Evolutionary conservation across 768 basidiomycete species (phyloP).

Genomic region (Trametes villosa): DNA sequence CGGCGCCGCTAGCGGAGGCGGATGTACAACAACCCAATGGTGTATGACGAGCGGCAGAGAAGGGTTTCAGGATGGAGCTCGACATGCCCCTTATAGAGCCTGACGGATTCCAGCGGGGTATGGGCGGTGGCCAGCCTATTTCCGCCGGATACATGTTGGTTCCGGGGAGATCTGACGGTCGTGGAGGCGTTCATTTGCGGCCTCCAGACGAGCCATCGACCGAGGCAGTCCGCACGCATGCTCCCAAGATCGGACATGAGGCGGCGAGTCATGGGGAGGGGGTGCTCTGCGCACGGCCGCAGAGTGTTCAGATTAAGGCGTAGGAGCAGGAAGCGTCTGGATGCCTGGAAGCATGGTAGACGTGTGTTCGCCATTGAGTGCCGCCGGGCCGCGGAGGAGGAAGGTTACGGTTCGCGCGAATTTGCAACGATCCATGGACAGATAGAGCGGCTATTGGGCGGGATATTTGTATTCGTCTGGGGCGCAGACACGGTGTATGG

Average conservation of each 20-base stretch:
- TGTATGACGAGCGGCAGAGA: neutral
- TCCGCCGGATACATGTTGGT: constrained; percentile 11
- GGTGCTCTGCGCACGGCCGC: constrained; percentile 1
- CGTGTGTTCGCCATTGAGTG: constrained; percentile 23
- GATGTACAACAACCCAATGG: neutral
- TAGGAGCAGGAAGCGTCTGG: constrained; percentile 17
- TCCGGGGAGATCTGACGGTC: neutral
- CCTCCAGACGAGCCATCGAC: constrained; percentile 1
- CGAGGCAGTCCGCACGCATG: neutral
- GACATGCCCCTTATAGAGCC: neutral
- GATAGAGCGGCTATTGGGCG: constrained; percentile 18
- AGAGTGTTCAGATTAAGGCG: constrained; percentile 20
- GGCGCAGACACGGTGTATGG: constrained; percentile 16
- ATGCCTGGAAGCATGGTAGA: constrained; percentile 21
- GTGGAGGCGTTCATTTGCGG: constrained; percentile 7
- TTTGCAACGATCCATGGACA: constrained; percentile 6
- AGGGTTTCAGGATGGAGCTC: constrained; percentile 6
- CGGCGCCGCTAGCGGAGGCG: neutral
- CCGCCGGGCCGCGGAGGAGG: constrained; percentile 18
- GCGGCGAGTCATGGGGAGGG: constrained; percentile 16
- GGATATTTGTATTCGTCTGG: neutral
- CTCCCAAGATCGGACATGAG: constrained; percentile 19
- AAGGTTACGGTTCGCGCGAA: constrained; percentile 19
- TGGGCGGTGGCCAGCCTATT: constrained; percentile 12
- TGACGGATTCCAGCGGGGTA: constrained; percentile 7